phyloP scores from a whole-genome alignment of 2,329 filamentous ascomycete species.

The Paraconiothyrium sp. region DNA sequence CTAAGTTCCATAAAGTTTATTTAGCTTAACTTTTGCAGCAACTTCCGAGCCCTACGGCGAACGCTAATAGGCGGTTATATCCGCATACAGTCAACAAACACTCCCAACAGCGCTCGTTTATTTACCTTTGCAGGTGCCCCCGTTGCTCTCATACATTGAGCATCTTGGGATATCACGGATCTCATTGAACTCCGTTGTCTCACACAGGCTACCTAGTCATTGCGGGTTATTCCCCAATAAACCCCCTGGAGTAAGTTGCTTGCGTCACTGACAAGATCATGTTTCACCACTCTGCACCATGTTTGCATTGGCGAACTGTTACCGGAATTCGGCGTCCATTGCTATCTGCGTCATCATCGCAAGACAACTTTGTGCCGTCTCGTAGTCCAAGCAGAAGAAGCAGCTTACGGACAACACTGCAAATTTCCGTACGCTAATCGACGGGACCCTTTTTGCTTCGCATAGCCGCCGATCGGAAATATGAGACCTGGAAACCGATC shows the following conservation, averaged over 20 bases:
- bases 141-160: not conserved
- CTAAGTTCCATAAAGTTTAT: conserved; percentile 1
- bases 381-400: not conserved
- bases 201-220: not conserved
- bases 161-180: not conserved
- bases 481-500: not conserved
- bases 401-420: not conserved
- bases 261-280: not conserved
- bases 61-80: not conserved
- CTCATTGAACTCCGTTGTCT: not conserved
- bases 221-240: not conserved
- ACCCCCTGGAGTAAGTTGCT: not conserved
- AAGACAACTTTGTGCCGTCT: not conserved
- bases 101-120: not conserved
- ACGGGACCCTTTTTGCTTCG: not conserved
- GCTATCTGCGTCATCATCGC: not conserved
- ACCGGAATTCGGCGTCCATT: not conserved
- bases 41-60: not conserved
- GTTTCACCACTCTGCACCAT: not conserved
- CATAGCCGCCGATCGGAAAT: not conserved
- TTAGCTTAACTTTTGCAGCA: conserved; percentile 1
- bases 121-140: not conserved
- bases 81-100: not conserved
- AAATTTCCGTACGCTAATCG: not conserved
- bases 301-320: not conserved